Base-by-base conservation (phyloP, 2,329 filamentous ascomycete species). In the Zasmidium cellare region DNA sequence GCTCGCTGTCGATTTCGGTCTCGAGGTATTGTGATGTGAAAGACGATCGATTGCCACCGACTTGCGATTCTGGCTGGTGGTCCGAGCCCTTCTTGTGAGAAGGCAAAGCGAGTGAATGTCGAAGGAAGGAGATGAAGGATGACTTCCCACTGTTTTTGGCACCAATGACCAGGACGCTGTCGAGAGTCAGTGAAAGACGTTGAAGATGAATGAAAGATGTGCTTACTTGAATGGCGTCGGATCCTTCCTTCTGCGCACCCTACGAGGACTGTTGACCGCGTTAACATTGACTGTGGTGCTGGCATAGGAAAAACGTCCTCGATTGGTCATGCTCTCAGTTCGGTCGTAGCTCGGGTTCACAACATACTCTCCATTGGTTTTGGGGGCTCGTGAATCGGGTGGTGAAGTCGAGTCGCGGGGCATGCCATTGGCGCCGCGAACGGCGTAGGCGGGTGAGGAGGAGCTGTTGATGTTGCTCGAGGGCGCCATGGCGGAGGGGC, bases 141-240 rank as follows among this genome's bases (percentile, higher is more conserved):
- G 92, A 96, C 80, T 99, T 99, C 74, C 94, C 94, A 7, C 91
- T 88, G 74, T 88, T 89, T 59, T 90, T 87, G 51, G 91, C 89
- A 59, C 94, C 94, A 69, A 97, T 86, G 60, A 99, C 87, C 59
- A 99, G 85, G 67, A 99, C 87, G 75, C 93, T 97, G 62, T 9
- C 12, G 22, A 35, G 46, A 18, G 31, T 57, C 25, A 58, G 49
- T 48, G 6, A 28, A 28, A 28, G 5, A 6, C 25, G 25, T 5
- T 6, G 25, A 11, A 6, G 25, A 11, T 28, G 25, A 11, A 28
- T 28, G 41, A n/a, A 25, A 49, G 9, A 49, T 1, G 48, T 23
- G 84, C 92, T 84, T 81, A 97, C 93, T 99, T 99, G 84, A 97
- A 96, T 0, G 94, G 92, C 11, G 93, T 97, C 9, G 94, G 94